Evolutionary conservation across 768 basidiomycete genomes (phyloP), one percentile per base, ranked within the genome.

Genomic region (Astraeus odoratus): DNA sequence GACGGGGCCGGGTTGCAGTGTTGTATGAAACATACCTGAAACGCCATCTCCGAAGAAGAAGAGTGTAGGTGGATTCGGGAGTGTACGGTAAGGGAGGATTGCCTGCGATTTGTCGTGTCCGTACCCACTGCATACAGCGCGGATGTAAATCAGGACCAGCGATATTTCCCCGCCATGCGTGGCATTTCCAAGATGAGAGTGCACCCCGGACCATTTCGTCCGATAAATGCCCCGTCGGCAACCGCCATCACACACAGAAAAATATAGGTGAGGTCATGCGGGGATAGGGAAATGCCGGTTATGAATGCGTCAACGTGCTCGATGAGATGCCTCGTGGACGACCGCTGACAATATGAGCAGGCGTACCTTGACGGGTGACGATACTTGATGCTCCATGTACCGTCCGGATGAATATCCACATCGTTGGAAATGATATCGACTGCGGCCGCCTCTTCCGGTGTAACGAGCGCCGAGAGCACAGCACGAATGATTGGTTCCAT

Each of bases 31-130:
- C 76, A 33, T 47, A 88, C 91, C 92, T 45, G 90, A 93, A 40
- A 96, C 96, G 26, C 96, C 96, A 61, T 99, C 96, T 0, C 96
- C 96, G 51, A 96, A 94, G 78, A 96, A 99, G 68, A 99, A 95
- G 8, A 95, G 70, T 2, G 77, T 81, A 2, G 96, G 95, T 5
- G 58, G 58, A 13, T 36, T 52, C 15, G 52, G 56, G 4, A 58
- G 54, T 15, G 29, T 4, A 48, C 58, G 51, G 4, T 82, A 79
- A 38, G 90, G 94, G 26, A 94, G 69, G 54, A 98, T 97, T 2
- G 95, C 91, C 54, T 83, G 85, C 6, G 87, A 91, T 68, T 99
- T 99, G 67, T 99, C 96, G 61, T 99, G 96, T 0, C 96, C 96
- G 56, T 77, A 97, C 1, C 77, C 80, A 56, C 90, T 91, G 51